These are phyloP conservation scores for Pichia sp. DNA, from an alignment of 1,139 yeast genomes.

Conservation along the genomic window DNA sequence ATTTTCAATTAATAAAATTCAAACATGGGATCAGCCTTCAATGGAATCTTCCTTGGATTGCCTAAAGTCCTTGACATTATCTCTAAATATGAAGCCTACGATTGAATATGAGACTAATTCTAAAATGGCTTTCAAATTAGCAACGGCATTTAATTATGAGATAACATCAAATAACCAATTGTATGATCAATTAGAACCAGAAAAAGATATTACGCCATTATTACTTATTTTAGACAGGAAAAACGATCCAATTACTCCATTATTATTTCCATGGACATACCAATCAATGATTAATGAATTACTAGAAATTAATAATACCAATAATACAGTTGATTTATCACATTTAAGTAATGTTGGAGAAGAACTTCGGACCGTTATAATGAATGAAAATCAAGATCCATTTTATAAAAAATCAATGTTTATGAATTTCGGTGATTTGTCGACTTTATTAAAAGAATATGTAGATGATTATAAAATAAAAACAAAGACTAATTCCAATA, in stretches of 20 bases:
- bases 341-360: conserved; percentile 38
- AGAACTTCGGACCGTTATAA: conserved; percentile 54
- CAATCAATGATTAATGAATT: conserved; percentile 97
- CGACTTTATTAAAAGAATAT: conserved; percentile 79
- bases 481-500: conserved; percentile 65
- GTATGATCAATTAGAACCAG: conserved; percentile 42
- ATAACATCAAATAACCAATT: conserved; percentile 47
- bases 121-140: conserved; percentile 54
- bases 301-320: conserved; percentile 58
- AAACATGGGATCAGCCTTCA: conserved; percentile 42
- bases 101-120: conserved; percentile 72
- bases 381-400: conserved; percentile 62
- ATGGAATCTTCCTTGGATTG: conserved; percentile 50
- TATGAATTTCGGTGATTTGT: conserved; percentile 88
- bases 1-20: conserved; percentile 17
- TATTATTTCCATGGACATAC: conserved; percentile 93
- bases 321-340: conserved; percentile 65
- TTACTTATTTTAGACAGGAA: conserved; percentile 76
- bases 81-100: conserved; percentile 70
- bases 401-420: conserved; percentile 79
- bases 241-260: conserved; percentile 88
- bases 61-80: conserved; percentile 58
- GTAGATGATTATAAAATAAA: conserved; percentile 78
- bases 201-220: conserved; percentile 64
- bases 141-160: conserved; percentile 59